phyloP scores from a whole-genome alignment of 1,284 basidiomycete genomes.

The Sphaerobolus stellatus region DNA sequence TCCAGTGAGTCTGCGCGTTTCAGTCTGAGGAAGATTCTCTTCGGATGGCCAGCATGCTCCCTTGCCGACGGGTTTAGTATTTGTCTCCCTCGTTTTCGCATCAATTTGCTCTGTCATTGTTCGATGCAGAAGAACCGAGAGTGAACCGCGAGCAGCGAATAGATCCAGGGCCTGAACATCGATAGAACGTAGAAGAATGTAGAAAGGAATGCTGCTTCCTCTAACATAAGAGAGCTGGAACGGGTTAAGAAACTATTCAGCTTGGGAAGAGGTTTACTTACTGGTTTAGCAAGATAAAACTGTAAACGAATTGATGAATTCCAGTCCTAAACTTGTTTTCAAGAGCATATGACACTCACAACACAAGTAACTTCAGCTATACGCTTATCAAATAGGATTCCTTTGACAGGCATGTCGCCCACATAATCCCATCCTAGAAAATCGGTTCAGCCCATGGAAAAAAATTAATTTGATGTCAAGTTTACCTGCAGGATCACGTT shows the following conservation, averaged over 20 bases:
- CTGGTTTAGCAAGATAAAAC: conserved; percentile 56
- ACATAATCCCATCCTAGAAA: conserved; percentile 43
- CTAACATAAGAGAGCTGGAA: conserved; percentile 47
- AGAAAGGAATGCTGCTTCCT: conserved; percentile 50
- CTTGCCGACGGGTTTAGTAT: conserved; percentile 40
- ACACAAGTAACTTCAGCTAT: conserved; percentile 42
- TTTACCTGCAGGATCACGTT: conserved; percentile 35
- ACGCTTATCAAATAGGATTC: conserved; percentile 42
- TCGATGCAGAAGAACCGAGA: conserved; percentile 42
- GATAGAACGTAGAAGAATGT: conserved; percentile 39
- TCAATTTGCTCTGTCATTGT: conserved; percentile 46
- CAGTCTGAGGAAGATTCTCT: conserved; percentile 16
- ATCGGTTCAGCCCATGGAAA: neutral
- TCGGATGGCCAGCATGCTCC: conserved; percentile 50
- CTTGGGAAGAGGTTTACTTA: conserved; percentile 31
- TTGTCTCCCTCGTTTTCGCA: conserved; percentile 49
- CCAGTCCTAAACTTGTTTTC: neutral
- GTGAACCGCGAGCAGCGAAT: conserved; percentile 40
- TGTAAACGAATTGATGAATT: conserved; percentile 21
- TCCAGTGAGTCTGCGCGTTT: conserved; percentile 43
- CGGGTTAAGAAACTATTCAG: neutral
- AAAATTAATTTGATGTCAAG: too few species aligned
- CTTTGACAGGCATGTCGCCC: conserved; percentile 38
- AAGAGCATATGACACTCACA: conserved; percentile 34
- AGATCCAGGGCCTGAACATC: conserved; percentile 43